Conservation (phyloP, 306 rosid species). For the Astragalus membranaceus region DNA sequence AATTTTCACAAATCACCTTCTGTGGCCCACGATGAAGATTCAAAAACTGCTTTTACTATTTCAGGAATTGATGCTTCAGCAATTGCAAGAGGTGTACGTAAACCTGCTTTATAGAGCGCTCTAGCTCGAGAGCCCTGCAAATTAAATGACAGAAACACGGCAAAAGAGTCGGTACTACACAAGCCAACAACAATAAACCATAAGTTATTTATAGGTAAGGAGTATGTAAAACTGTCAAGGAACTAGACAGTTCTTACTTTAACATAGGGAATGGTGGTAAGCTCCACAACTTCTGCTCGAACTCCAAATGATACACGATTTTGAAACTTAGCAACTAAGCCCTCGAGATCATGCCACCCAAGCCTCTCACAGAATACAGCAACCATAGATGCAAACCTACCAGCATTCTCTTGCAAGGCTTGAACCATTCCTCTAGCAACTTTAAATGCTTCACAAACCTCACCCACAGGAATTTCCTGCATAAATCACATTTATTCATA, state of each 20-base stretch:
- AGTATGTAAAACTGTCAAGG: slow-evolving; percentile 1
- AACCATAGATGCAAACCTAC: slow-evolving; percentile 98
- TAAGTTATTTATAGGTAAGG: slow-evolving; percentile 5
- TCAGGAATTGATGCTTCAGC: slow-evolving; percentile 92
- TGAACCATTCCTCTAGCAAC: slow-evolving; percentile 99
- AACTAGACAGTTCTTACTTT: slow-evolving; percentile 41
- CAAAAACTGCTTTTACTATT: slow-evolving; percentile 78
- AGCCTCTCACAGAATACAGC: slow-evolving; percentile 92
- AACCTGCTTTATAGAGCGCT: slow-evolving; percentile 91
- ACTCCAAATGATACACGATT: slow-evolving; percentile 96
- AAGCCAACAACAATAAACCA: background rate
- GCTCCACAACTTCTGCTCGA: slow-evolving; percentile 92
- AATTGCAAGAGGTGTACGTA: slow-evolving; percentile 84
- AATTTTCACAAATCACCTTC: slow-evolving; percentile 50
- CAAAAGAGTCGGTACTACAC: background rate
- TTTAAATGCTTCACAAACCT: slow-evolving; percentile 83
- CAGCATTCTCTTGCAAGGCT: slow-evolving; percentile 94
- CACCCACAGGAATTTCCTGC: slow-evolving; percentile 85
- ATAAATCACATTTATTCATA: slow-evolving; percentile 5
- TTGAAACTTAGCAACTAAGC: slow-evolving; percentile 86
- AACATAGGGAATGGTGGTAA: slow-evolving; percentile 82
- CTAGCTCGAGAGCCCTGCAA: slow-evolving; percentile 95
- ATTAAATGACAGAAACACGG: slow-evolving; percentile 25
- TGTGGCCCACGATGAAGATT: slow-evolving; percentile 77
- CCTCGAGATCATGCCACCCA: slow-evolving; percentile 94